Conservation (phyloP, 441 rosid species). For the Eutrema salsugineum region DNA sequence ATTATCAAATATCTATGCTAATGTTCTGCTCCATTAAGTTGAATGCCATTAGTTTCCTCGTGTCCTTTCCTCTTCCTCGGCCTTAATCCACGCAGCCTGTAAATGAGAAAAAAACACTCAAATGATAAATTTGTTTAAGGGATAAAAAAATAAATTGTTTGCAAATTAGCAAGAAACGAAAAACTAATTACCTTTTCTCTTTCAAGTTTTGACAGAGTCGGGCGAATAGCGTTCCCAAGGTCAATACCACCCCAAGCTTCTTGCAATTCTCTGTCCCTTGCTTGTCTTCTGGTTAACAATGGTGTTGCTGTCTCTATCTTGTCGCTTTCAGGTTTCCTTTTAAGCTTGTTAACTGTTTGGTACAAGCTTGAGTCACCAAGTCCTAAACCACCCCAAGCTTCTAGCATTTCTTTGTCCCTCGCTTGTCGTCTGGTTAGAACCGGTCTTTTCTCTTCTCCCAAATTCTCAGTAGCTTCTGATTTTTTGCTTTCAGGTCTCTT, state of each 20-base stretch:
- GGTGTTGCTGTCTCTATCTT: slow-evolving; percentile 28
- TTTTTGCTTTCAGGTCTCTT: slow-evolving; percentile 51
- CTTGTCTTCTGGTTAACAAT: slow-evolving; percentile 47
- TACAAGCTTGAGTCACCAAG: slow-evolving; percentile 53
- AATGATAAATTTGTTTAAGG: not conserved
- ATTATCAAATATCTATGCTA: not conserved
- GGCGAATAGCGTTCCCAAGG: slow-evolving; percentile 69
- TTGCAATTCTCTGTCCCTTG: slow-evolving; percentile 75
- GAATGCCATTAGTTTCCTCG: slow-evolving; percentile 18
- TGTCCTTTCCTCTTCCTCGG: slow-evolving; percentile 77
- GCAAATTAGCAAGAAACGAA: not conserved
- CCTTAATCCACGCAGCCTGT: slow-evolving; percentile 86
- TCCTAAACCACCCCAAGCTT: slow-evolving; percentile 91
- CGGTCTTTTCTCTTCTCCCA: slow-evolving; percentile 31
- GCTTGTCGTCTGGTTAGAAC: slow-evolving; percentile 50
- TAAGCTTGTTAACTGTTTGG: slow-evolving; percentile 11
- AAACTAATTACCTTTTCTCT: slow-evolving; percentile 71
- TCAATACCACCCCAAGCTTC: slow-evolving; percentile 94
- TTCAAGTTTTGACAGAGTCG: slow-evolving; percentile 76
- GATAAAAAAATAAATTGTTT: not conserved
- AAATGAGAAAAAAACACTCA: slow-evolving; percentile 2
- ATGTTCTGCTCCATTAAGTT: not conserved
- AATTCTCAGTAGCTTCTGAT: slow-evolving; percentile 22
- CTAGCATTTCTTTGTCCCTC: slow-evolving; percentile 74
- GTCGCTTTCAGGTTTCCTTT: slow-evolving; percentile 46